Percentiles rank a stretch among this genome's conserved stretches.
phyloP scores from a whole-genome alignment of 2,329 filamentous ascomycete genomes.

The Exophiala spinifera region DNA sequence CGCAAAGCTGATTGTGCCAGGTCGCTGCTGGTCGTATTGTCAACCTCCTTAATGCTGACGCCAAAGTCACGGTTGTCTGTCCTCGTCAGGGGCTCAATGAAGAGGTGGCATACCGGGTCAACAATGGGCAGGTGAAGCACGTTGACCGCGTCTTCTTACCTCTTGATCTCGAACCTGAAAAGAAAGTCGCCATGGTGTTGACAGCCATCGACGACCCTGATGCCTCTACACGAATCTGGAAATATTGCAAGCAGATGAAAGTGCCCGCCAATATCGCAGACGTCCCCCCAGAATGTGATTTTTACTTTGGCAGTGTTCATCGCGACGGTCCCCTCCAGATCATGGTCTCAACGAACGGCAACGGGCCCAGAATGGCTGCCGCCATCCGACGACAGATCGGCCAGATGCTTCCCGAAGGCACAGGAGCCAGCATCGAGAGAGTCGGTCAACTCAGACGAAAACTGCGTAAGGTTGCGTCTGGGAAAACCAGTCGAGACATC shows the following conservation, averaged over 20 bases:
- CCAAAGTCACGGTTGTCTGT: constrained; percentile 79
- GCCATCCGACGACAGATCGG: constrained; percentile 82
- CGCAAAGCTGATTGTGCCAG: constrained; percentile 47
- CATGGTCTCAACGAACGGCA: constrained; percentile 98
- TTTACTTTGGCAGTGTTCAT: constrained; percentile 96
- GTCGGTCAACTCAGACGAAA: constrained; percentile 77
- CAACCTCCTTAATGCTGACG: constrained; percentile 92
- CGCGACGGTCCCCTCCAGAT: constrained; percentile 93
- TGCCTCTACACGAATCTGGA: constrained; percentile 88
- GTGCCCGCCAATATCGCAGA: constrained; percentile 96
- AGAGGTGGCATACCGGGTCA: constrained; percentile 80
- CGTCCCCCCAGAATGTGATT: constrained; percentile 94
- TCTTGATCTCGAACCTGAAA: constrained; percentile 71
- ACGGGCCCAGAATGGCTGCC: constrained; percentile 85
- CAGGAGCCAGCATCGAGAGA: constrained; percentile 79
- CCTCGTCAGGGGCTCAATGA: constrained; percentile 77
- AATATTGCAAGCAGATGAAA: constrained; percentile 78
- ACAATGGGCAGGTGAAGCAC: constrained; percentile 71
- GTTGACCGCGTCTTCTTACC: constrained; percentile 81
- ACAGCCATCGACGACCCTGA: constrained; percentile 90
- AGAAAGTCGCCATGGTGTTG: constrained; percentile 73
- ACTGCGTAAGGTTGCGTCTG: constrained; percentile 73
- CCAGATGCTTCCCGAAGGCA: constrained; percentile 68
- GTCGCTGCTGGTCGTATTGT: constrained; percentile 93
- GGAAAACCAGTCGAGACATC: constrained; percentile 31